phyloP scores from a whole-genome alignment of 805 yeast genomes.

The Nakazawaea wickerhamii region DNA sequence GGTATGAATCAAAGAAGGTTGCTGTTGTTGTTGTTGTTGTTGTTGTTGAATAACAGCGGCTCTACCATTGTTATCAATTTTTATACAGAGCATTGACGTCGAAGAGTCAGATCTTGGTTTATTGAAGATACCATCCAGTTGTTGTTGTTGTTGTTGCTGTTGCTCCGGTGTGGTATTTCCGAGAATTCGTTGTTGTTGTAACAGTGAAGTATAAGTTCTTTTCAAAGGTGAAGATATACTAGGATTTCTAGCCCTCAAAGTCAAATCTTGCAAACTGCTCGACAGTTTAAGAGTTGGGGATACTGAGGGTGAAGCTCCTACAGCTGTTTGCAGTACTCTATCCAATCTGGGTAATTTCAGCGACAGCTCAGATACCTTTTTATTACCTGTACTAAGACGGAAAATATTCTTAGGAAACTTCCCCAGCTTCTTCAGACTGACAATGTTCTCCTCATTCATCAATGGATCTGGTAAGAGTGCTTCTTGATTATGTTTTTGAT shows the following conservation, averaged over 20 bases:
- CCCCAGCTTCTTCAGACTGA: conserved; percentile 1
- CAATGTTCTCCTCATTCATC: neutral
- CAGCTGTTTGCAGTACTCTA: neutral
- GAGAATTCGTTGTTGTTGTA: conserved; percentile 10
- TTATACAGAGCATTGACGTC: conserved; percentile 6
- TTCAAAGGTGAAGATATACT: conserved; percentile 11
- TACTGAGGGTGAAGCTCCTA: neutral
- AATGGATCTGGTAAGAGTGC: neutral
- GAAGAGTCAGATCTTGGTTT: conserved; percentile 4
- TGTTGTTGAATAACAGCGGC: conserved; percentile 11
- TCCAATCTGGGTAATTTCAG: neutral
- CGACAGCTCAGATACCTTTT: conserved; percentile 2
- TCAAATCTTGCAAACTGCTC: conserved; percentile 9
- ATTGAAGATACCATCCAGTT: neutral
- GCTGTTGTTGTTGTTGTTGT: conserved; percentile 8
- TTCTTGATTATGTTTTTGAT: neutral
- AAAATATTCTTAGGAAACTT: conserved; percentile 14
- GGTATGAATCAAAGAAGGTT: conserved; percentile 5
- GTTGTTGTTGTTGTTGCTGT: neutral
- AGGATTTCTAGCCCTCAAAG: conserved; percentile 7
- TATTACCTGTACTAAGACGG: conserved; percentile 7
- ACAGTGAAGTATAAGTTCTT: conserved; percentile 12
- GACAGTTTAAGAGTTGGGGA: conserved; percentile 6
- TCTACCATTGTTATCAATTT: conserved; percentile 11
- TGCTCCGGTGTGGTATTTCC: too few species aligned